Base-by-base conservation (phyloP, 2,329 filamentous ascomycete genomes). In the Scedosporium apiospermum region DNA sequence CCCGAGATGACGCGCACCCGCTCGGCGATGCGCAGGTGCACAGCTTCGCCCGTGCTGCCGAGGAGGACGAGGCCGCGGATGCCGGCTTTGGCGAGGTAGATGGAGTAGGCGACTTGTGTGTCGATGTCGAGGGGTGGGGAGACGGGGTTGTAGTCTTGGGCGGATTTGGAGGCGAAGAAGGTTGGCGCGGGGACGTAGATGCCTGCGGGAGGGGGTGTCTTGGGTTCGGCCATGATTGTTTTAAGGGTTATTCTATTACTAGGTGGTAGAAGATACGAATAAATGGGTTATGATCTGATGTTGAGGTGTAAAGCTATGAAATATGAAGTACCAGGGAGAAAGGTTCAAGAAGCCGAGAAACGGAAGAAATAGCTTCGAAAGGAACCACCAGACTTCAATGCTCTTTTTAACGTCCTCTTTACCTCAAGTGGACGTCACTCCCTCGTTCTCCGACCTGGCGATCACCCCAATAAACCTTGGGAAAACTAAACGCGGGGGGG, bases 41-140 rank as follows among this genome's bases (percentile, higher is more conserved):
- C 81, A 0, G 83, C 82, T 71, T 88, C 86, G 64, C 86, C 86
- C 0, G 85, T 88, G 46, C 80, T 85, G 26, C 86, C 86, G 59
- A 88, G 80, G 49, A 88, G 76, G 10, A 88, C 83, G 27, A 88
- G 76, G 23, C 86, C 85, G 34, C 77, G 77, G 67, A 88, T 82
- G 63, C 86, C 86, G 66, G 79, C 78, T 61, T 78, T 77, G 44
- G 84, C 84, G 44, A 88, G 81, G 69, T 84, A 85, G 6, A 88
- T 69, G 9, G 78, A 79, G 75, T 88, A 85, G 30, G 78, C 75
- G 26, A 77, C 75, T 68, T 88, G 86, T 0, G 84, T 79, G 57
- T 80, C 75, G 64, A 85, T 73, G 67, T 88, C 85, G 60, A 88
- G 74, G 6, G 80, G 75, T 27, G 82, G 74, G 57, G 80, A 77